Evolutionary conservation across 768 basidiomycete genomes (phyloP).

Genomic region (Suillus subluteus): DNA sequence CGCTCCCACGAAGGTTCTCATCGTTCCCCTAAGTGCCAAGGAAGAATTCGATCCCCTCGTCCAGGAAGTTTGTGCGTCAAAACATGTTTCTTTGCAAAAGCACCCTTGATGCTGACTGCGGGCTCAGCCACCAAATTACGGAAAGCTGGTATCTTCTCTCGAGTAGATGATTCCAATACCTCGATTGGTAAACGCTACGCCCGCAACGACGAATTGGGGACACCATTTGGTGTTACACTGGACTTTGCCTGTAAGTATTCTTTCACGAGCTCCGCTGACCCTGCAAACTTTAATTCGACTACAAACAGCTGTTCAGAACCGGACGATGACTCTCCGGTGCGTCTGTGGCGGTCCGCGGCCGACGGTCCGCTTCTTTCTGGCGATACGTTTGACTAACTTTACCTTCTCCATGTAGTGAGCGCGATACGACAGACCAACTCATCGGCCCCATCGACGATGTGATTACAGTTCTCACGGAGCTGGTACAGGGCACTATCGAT

Average conservation of each 20-base stretch:
- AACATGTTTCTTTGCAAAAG: background rate
- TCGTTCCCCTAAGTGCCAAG: conserved; percentile 90
- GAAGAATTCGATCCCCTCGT: conserved; percentile 85
- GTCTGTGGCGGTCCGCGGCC: conserved; percentile 31
- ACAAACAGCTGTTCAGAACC: conserved; percentile 78
- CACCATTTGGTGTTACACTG: conserved; percentile 94
- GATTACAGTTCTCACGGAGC: conserved; percentile 74
- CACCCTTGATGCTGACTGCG: conserved; percentile 19
- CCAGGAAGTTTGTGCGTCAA: conserved; percentile 83
- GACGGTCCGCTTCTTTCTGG: conserved; percentile 7
- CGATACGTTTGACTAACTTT: conserved; percentile 12
- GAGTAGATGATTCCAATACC: conserved; percentile 94
- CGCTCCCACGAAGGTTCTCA: conserved; percentile 95
- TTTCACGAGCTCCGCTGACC: conserved; percentile 1
- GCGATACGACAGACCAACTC: conserved; percentile 91
- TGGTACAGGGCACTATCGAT: conserved; percentile 73
- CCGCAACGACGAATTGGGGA: conserved; percentile 97
- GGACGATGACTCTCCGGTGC: conserved; percentile 92
- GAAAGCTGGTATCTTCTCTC: conserved; percentile 84
- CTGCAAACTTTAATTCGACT: conserved; percentile 8
- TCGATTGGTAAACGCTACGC: conserved; percentile 97
- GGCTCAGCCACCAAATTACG: conserved; percentile 81
- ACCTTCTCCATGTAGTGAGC: conserved; percentile 59
- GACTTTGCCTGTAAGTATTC: conserved; percentile 83
- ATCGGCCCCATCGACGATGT: conserved; percentile 93